Evolutionary conservation across 805 yeast species (phyloP), one percentile per base, ranked within the genome.

Genomic region (Hanseniaspora vineae): DNA sequence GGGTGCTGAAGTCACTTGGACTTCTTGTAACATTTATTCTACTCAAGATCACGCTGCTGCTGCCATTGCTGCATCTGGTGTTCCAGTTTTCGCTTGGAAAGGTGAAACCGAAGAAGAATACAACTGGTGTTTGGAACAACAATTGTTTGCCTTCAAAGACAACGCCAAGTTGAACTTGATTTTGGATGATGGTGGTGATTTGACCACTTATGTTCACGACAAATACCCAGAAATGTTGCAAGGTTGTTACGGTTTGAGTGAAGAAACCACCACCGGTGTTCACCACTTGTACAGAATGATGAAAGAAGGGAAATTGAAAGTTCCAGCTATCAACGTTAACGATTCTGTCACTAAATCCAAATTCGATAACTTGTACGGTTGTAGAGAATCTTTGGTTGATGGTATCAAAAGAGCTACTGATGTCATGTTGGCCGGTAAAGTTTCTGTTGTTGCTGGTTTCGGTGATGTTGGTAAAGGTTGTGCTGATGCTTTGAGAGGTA

Each of bases 391-490:
- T 55, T 81, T 90, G 62, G 77, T 90, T 58, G 98, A 90, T 73
- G 98, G 98, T 77, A 90, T 90, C 71, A 90, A 90, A 83, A 87
- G 97, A 77, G 98, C 97, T 70, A 90, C 98, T 66, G 98, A 90
- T 66, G 97, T 90, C 62, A 92, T 90, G 97, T 83, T 90, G 66
- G 97, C 97, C 59, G 98, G 98, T 76, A 90, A 90, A 78, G 92
- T 86, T 66, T 95, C 97, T 53, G 94, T 90, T 62, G 97, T 90
- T 62, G 97, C 96, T 54, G 98, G 98, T 74, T 90, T 81, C 77
- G 98, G 98, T 80, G 98, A 90, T 69, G 98, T 90, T 66, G 98
- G 98, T 77, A 90, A 90, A 77, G 98, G 98, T 71, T 90, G 98
- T 80, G 97, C 96, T 69, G 84, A 88, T 86, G 96, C 98, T 57